These are phyloP conservation scores for Neurospora sp. DNA, from an alignment of 2,329 filamentous ascomycete species.

Conservation along the genomic window DNA sequence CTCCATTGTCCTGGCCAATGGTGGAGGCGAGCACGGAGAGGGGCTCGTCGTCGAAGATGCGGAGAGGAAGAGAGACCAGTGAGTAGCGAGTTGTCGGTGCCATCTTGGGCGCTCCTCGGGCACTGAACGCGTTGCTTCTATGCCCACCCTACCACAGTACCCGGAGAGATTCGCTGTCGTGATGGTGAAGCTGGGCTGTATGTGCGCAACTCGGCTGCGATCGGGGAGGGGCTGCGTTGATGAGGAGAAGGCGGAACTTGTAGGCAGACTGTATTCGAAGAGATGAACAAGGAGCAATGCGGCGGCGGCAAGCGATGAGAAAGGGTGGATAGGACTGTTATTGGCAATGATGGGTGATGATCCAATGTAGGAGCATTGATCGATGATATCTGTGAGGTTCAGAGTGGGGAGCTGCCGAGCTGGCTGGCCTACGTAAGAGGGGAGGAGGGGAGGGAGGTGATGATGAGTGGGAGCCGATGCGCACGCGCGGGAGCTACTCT, in stretches of 20 bases:
- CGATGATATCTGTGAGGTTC: not conserved
- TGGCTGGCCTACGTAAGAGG: not conserved
- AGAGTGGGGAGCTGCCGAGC: not conserved
- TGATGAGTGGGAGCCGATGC: not conserved
- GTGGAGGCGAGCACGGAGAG: conserved; percentile 65
- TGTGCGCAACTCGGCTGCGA: not conserved
- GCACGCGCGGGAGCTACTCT: not conserved
- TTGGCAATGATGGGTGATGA: not conserved
- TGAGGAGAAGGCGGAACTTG: not conserved
- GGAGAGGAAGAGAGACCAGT: conserved; percentile 81
- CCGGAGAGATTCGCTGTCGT: not conserved
- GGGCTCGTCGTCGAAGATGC: conserved; percentile 79
- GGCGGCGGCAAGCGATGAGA: not conserved
- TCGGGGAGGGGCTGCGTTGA: not conserved
- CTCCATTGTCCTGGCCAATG: conserved; percentile 65
- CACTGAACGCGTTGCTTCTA: not conserved
- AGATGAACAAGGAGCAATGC: not conserved
- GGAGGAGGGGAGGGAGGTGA: not conserved
- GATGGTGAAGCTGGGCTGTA: not conserved
- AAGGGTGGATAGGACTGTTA: not conserved
- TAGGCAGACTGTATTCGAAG: not conserved
- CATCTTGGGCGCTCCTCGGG: conserved; percentile 24
- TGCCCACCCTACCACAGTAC: not conserved
- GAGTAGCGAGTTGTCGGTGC: conserved; percentile 55
- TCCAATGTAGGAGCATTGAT: not conserved